Evolutionary conservation across 495 filamentous ascomycete genomes (phyloP), one percentile per base, ranked within the genome.

Genomic region (Aspergillus sparsus): DNA sequence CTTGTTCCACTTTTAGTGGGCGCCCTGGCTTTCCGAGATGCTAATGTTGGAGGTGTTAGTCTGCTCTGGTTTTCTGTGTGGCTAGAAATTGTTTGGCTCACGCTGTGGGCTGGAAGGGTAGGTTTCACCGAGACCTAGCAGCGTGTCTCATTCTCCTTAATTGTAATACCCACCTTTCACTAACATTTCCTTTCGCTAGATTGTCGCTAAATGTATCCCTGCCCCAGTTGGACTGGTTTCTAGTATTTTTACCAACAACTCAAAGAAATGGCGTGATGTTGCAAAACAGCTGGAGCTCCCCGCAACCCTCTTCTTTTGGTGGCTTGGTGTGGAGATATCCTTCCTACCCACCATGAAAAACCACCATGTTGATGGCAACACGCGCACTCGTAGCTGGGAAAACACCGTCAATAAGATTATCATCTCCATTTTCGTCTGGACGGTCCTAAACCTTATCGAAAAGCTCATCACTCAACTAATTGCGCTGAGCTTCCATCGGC

Each of bases 381-480:
- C 68, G n/a, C 71, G 71, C 0, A 82, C 80, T 0, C 75, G 80
- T 6, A 58, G 74, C 34, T 97, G 93, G 93, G 87, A 96, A 67
- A 79, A 71, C 44, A 84, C 85, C 11, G 82, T 92, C 58, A 92
- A 95, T 79, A 97, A 95, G 66, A 84, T 98, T 65, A 87, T 98
- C 61, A 82, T 95, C 7, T 81, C 89, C 15, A 67, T 92, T 54
- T 93, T 98, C 67, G 87, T 95, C 33, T 84, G 89, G 60, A 84
- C 87, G 0, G 80, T 85, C 35, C 75, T 97, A 53, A 97, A 98
- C 72, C 84, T 94, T 51, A 79, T 89, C 47, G 92, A 97, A 70
- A 98, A 97, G 78, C 89, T 98, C 58, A 83, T 97, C 62, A 93
- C 97, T 58, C 92, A 97, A 67, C 85, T 97, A 69, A 96, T 98